A percentile compares a stretch with the other conserved stretches of the same genome.
Conservation (phyloP, 2,329 filamentous ascomycete genomes). For the Fusarium devonianum region DNA sequence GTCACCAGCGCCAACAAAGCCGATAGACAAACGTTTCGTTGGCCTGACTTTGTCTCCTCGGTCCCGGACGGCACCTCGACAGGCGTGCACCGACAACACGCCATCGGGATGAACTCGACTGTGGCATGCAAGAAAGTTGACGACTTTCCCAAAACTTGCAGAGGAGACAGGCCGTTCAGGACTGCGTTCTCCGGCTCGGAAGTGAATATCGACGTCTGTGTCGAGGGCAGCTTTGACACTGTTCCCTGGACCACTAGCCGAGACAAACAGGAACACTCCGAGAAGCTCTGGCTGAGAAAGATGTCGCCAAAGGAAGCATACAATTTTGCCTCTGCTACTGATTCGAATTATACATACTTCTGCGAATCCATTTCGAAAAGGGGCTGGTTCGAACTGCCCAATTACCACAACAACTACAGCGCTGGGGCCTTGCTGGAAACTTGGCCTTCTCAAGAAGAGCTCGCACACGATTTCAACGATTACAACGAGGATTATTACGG, state of each 20-base stretch:
- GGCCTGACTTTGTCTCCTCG: slow-evolving; percentile 15
- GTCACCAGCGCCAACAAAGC: neutral
- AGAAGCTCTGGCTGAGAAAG: slow-evolving; percentile 11
- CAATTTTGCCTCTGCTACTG: no score
- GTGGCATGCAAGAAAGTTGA: neutral
- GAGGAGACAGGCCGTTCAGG: neutral
- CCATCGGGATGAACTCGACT: slow-evolving; percentile 16
- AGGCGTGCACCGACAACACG: slow-evolving; percentile 10
- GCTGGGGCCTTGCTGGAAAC: slow-evolving; percentile 4
- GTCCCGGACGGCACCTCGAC: slow-evolving; percentile 8
- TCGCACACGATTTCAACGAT: slow-evolving; percentile 6
- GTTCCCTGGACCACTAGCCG: slow-evolving; percentile 9
- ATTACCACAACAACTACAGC: neutral
- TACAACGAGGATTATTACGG: neutral
- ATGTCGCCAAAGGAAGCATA: no score
- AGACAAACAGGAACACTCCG: slow-evolving; percentile 16
- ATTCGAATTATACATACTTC: no score
- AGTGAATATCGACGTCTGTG: slow-evolving; percentile 1
- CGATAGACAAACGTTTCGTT: slow-evolving; percentile 3
- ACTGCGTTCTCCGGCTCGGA: neutral
- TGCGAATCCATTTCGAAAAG: slow-evolving; percentile 21
- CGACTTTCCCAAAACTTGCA: neutral
- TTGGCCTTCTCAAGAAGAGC: neutral
- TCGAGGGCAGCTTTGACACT: slow-evolving; percentile 5
- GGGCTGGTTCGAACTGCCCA: slow-evolving; percentile 27